Percentiles rank a stretch among this genome's conserved stretches.
Evolutionary conservation across 2,329 filamentous ascomycete genomes (phyloP).

Genomic region (Aspergillus puulaauensis): DNA sequence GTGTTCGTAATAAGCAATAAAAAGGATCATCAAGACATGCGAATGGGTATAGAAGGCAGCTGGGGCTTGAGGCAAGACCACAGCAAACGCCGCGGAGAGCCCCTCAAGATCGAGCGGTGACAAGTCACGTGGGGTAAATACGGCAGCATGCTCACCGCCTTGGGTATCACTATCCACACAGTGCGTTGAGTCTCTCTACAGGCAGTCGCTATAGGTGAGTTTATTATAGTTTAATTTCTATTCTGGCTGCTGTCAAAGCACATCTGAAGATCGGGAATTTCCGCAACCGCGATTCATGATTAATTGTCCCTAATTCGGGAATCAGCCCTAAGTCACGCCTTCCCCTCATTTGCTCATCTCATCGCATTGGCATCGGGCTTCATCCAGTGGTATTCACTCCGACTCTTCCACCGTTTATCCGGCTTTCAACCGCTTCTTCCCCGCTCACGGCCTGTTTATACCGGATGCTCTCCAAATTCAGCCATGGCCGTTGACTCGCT

Average conservation of each 20-base stretch:
- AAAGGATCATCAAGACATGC: not conserved
- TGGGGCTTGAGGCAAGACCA: not conserved
- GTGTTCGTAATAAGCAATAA: not conserved
- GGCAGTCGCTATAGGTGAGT: not conserved
- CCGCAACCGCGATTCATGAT: not conserved
- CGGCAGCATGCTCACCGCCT: not conserved
- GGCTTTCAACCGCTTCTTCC: not conserved
- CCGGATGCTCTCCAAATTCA: constrained; percentile 6
- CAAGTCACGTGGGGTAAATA: not conserved
- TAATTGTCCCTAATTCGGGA: constrained; percentile 1
- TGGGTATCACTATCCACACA: not conserved
- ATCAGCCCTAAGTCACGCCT: constrained; percentile 2
- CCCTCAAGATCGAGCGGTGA: constrained; percentile 1
- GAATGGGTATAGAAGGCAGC: not conserved
- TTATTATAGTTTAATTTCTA: not conserved
- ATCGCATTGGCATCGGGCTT: not conserved
- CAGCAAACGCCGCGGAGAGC: constrained; percentile 6
- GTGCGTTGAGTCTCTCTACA: not conserved
- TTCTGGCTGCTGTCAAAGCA: not conserved
- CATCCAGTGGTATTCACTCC: not conserved
- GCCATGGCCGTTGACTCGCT: constrained; percentile 15
- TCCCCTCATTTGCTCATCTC: constrained; percentile 6
- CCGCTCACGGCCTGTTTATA: not conserved
- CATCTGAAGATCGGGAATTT: not conserved
- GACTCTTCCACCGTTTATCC: not conserved